Evolutionary conservation across 805 yeast genomes (phyloP).

Genomic region (Sungouiozyma intestinalis): DNA sequence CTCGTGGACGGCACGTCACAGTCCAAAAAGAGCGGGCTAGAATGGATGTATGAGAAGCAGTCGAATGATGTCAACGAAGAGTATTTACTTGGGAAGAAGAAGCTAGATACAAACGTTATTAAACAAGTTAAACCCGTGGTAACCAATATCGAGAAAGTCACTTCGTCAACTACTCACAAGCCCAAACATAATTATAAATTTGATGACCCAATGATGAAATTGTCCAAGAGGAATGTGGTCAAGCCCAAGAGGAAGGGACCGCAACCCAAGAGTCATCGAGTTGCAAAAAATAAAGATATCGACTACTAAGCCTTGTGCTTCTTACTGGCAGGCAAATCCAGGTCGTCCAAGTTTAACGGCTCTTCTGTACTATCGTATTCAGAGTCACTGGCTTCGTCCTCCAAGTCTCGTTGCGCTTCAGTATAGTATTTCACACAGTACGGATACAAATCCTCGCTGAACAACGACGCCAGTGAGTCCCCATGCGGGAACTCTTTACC

Average conservation of each 20-base stretch:
- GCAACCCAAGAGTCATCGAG: not conserved
- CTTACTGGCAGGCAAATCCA: conserved; percentile 1
- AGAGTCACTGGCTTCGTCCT: conserved; percentile 42
- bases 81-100: conserved; percentile 15
- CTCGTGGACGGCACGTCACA: conserved; percentile 26
- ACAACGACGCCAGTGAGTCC: conserved; percentile 60
- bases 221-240: conserved; percentile 1
- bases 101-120: conserved; percentile 10
- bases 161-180: conserved; percentile 1
- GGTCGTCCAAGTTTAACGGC: conserved; percentile 9
- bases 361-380: conserved; percentile 12
- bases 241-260: conserved; percentile 4
- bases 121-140: not conserved
- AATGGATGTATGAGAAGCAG: conserved; percentile 76
- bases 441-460: conserved; percentile 75
- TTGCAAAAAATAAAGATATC: not conserved
- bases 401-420: conserved; percentile 57
- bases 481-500: conserved; percentile 74
- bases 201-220: conserved; percentile 24
- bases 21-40: conserved; percentile 39
- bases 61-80: conserved; percentile 10
- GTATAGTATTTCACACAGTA: conserved; percentile 76
- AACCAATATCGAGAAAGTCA: conserved; percentile 1
- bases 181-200: conserved; percentile 10
- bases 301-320: conserved; percentile 2